Percentiles rank a stretch among this genome's conserved stretches.
These are phyloP conservation scores for Saturnispora halmiae DNA, from an alignment of 805 yeast genomes.

Conservation along the genomic window DNA sequence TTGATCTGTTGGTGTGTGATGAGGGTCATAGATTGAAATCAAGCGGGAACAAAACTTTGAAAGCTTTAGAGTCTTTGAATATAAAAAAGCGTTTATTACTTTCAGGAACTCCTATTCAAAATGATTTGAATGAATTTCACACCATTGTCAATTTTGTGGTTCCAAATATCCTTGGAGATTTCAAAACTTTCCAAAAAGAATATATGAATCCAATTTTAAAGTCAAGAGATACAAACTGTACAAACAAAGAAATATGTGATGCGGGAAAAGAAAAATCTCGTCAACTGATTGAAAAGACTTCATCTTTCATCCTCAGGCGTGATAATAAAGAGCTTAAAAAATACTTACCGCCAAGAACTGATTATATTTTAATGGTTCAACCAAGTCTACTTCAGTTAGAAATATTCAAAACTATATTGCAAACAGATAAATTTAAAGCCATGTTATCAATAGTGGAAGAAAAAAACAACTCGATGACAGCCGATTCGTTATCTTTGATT, in stretches of 20 bases:
- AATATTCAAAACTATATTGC: constrained; percentile 44
- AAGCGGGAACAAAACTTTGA: constrained; percentile 59
- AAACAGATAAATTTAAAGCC: constrained; percentile 29
- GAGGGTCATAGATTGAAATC: constrained; percentile 91
- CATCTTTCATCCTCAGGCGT: constrained; percentile 62
- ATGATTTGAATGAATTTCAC: constrained; percentile 77
- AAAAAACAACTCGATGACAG: constrained; percentile 2
- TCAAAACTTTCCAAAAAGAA: constrained; percentile 46
- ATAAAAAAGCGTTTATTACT: constrained; percentile 53
- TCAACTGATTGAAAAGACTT: constrained; percentile 57
- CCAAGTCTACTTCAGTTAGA: constrained; percentile 57
- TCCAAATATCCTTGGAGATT: constrained; percentile 68
- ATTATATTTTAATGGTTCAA: constrained; percentile 64
- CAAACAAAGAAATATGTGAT: constrained; percentile 37
- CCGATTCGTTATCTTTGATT: constrained; percentile 47
- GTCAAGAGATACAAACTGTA: constrained; percentile 59
- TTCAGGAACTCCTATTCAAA: constrained; percentile 68
- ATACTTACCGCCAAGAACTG: constrained; percentile 67
- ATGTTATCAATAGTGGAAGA: constrained; percentile 21
- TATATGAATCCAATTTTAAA: constrained; percentile 63
- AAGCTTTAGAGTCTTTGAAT: constrained; percentile 47
- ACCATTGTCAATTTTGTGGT: constrained; percentile 75
- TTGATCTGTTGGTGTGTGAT: constrained; percentile 80
- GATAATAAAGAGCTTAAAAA: constrained; percentile 47
- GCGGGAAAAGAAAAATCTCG: constrained; percentile 54